Base-by-base conservation (phyloP, 805 yeast species). In the Scheffersomyces coipomensis region DNA sequence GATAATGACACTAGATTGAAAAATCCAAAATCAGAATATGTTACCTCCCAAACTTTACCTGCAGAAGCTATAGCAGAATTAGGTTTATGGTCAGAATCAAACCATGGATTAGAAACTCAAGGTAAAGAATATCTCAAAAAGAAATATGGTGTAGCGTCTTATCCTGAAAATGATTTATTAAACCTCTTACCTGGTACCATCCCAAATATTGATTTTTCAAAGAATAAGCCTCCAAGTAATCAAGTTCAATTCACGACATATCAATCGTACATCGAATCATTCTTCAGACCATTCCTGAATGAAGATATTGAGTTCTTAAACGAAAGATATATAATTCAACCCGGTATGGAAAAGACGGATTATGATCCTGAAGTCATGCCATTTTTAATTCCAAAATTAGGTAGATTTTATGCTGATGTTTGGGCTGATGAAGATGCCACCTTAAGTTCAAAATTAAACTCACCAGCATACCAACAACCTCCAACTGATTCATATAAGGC, bases 191-290 rank as follows among this genome's bases (percentile, higher is more conserved):
- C 99, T 0, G 99, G 99, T 2, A 79, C 73, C 25, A 82, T 89
- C 19, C 99, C 99, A 9, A 81, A 86, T 58, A 76, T 74, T 40
- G 98, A 93, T 61, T 88, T 87, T 49, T 83, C 96, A 4, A 79
- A 81, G 45, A 79, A 83, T 11, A 91, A 90, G 53, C 57, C 71
- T 4, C 74, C 75, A 3, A 64, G 88, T 2, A 91, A 88, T 60
- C 99, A 93, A 65, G 93, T 91, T 13, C 97, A 89, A 55, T 89
- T 86, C 57, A 73, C 86, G 10, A 90, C 99, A 0, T 93, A 87
- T 57, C 85, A 87, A 48, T 66, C 90, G 1, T 88, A 84, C 49
- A 75, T 89, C 26, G 99, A 93, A 58, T 86, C 90, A 22, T 91
- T 78, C 57, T 90, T 84, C 64, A 73, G 96, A 45, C 76, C 78